Conservation (phyloP, 1,284 basidiomycete genomes). For the Pterula multifida region DNA sequence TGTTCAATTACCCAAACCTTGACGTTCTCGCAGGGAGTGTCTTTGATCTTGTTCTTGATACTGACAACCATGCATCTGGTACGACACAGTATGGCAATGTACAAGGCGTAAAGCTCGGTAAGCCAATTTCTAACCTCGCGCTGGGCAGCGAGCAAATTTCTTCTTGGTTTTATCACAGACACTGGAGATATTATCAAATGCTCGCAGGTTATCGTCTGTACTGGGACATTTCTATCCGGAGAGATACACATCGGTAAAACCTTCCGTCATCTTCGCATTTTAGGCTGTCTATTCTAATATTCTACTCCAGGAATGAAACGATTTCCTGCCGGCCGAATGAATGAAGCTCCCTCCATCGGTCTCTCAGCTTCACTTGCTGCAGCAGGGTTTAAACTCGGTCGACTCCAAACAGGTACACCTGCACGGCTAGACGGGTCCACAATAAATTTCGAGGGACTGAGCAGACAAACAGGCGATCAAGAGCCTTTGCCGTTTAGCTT, state of each 20-base stretch:
- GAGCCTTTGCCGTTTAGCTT: conserved; percentile 54
- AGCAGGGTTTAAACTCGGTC: conserved; percentile 72
- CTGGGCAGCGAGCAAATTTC: neutral
- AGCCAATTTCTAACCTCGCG: conserved; percentile 9
- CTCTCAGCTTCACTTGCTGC: conserved; percentile 63
- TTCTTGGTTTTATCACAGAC: conserved; percentile 27
- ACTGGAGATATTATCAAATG: conserved; percentile 69
- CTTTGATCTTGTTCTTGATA: conserved; percentile 65
- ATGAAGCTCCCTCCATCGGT: conserved; percentile 57
- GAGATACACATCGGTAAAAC: conserved; percentile 75
- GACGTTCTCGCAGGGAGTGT: conserved; percentile 65
- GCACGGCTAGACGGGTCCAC: conserved; percentile 63
- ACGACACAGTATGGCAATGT: conserved; percentile 35
- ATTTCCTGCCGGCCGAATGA: conserved; percentile 75
- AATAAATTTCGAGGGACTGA: conserved; percentile 55
- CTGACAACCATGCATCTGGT: conserved; percentile 21
- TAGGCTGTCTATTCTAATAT: neutral
- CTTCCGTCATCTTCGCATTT: neutral
- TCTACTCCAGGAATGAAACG: conserved; percentile 46
- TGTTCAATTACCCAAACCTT: conserved; percentile 58
- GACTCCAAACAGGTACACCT: conserved; percentile 86
- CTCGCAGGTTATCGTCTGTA: conserved; percentile 77
- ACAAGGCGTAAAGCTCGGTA: conserved; percentile 60
- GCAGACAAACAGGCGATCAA: conserved; percentile 48
- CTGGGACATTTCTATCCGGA: conserved; percentile 83